A percentile compares a stretch with the other conserved stretches of the same genome.
Evolutionary conservation across 2,329 filamentous ascomycete species (phyloP).

Genomic region (Intubia oerlemansii): DNA sequence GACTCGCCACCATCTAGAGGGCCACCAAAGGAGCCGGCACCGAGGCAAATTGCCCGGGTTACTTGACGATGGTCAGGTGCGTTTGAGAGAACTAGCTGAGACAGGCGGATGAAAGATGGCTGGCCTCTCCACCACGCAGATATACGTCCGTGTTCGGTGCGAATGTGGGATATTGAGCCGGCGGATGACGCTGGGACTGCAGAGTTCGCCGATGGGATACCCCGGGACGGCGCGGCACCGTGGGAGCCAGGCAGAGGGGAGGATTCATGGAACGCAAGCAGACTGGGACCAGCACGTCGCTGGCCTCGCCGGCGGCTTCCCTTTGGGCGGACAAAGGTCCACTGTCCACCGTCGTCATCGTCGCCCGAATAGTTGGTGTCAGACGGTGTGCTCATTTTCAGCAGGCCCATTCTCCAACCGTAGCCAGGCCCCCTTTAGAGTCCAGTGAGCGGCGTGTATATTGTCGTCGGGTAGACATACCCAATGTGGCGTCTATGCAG

Average conservation of each 20-base stretch:
- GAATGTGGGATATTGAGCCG: slow-evolving; percentile 5
- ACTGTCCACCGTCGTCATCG: neutral
- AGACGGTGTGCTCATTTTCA: too few relatives aligned
- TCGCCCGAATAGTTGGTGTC: too few relatives aligned
- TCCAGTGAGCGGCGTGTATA: too few relatives aligned
- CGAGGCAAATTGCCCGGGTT: slow-evolving; percentile 28
- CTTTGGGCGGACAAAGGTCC: slow-evolving; percentile 2
- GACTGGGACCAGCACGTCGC: neutral
- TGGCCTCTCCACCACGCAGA: slow-evolving; percentile 9
- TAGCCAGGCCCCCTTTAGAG: too few relatives aligned
- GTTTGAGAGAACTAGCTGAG: slow-evolving; percentile 13
- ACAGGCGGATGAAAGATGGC: slow-evolving; percentile 13
- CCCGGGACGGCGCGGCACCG: neutral
- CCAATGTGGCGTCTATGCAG: too few relatives aligned
- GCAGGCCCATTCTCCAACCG: too few relatives aligned
- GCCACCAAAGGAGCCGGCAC: slow-evolving; percentile 33
- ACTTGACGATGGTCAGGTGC: slow-evolving; percentile 9
- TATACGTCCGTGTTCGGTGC: slow-evolving; percentile 9
- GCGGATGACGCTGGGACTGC: neutral
- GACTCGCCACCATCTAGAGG: slow-evolving; percentile 23
- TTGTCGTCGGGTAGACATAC: too few relatives aligned
- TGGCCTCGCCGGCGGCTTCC: neutral
- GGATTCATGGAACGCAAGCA: neutral
- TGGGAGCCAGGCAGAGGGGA: neutral
- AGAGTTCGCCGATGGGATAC: neutral